phyloP scores from a whole-genome alignment of 2,329 filamentous ascomycete species.

The Paecilomyces niveus region DNA sequence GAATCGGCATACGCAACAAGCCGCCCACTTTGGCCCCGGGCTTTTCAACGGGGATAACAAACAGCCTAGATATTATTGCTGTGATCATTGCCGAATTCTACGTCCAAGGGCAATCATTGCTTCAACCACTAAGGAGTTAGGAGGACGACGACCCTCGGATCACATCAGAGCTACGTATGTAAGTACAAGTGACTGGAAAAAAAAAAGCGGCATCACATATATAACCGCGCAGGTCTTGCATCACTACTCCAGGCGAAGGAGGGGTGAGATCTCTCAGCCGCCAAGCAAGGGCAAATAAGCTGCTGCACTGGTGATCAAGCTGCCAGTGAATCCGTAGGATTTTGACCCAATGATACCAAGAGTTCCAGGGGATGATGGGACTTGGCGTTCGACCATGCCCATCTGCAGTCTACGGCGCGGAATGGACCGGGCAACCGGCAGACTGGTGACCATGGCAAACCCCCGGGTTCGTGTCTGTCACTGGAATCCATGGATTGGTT shows the following conservation, averaged over 20 bases:
- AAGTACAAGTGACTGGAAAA: not conserved
- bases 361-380: not conserved
- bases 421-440: constrained; percentile 1
- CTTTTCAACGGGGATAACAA: not conserved
- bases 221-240: not conserved
- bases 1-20: not conserved
- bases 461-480: not conserved
- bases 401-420: not conserved
- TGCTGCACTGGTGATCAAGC: not conserved
- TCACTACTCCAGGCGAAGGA: not conserved
- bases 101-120: no score
- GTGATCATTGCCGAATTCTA: no score
- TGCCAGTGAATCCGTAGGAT: not conserved
- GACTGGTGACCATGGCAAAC: not conserved
- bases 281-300: not conserved
- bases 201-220: not conserved
- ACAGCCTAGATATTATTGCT: no score
- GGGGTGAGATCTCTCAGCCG: not conserved
- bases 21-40: not conserved
- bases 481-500: constrained; percentile 2
- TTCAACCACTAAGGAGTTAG: no score
- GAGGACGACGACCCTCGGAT: no score
- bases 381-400: not conserved
- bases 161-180: no score
- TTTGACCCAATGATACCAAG: not conserved